These are phyloP conservation scores for Alternaria sp. DNA, from an alignment of 2,329 filamentous ascomycete species.

Conservation along the genomic window DNA sequence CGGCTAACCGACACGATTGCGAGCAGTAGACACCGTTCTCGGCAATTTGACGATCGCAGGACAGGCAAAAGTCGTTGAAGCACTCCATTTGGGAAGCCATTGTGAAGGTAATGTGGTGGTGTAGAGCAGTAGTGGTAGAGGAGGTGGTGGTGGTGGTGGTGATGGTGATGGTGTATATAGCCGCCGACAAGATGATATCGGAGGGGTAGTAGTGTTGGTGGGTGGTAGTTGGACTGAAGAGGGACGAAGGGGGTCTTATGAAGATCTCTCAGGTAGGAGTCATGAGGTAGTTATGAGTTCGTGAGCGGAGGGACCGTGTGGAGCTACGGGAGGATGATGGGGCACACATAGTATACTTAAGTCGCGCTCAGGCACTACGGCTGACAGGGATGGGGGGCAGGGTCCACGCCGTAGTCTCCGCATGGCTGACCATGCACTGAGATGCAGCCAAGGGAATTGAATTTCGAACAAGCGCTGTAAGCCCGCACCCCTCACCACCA, in stretches of 20 bases:
- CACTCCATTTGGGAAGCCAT: slow-evolving; percentile 65
- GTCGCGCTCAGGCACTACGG: slow-evolving; percentile 34
- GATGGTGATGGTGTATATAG: slow-evolving; percentile 1
- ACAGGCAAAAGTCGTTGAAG: slow-evolving; percentile 92
- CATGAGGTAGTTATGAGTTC: slow-evolving; percentile 25
- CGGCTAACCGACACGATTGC: slow-evolving; percentile 86
- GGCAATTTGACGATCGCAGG: slow-evolving; percentile 88
- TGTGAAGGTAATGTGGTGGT: slow-evolving; percentile 4
- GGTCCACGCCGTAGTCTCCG: slow-evolving; percentile 23
- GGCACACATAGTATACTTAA: slow-evolving; percentile 33
- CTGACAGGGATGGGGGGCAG: slow-evolving; percentile 16
- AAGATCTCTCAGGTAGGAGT: slow-evolving; percentile 24
- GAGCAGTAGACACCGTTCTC: slow-evolving; percentile 84
- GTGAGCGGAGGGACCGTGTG: slow-evolving; percentile 37
- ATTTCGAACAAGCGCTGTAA: slow-evolving; percentile 25
- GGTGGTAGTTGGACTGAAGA: slow-evolving; percentile 3
- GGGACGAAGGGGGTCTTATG: slow-evolving; percentile 8
- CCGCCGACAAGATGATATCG: not conserved
- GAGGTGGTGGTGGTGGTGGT: slow-evolving; percentile 1
- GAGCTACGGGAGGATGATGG: slow-evolving; percentile 39
- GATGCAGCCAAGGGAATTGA: slow-evolving; percentile 28
- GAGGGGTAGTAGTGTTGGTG: not conserved
- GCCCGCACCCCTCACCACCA: slow-evolving; percentile 32
- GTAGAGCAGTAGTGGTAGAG: slow-evolving; percentile 4
- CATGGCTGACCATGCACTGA: slow-evolving; percentile 9